Base-by-base conservation (phyloP, 2,329 filamentous ascomycete genomes). In the Curvularia verruculosa region DNA sequence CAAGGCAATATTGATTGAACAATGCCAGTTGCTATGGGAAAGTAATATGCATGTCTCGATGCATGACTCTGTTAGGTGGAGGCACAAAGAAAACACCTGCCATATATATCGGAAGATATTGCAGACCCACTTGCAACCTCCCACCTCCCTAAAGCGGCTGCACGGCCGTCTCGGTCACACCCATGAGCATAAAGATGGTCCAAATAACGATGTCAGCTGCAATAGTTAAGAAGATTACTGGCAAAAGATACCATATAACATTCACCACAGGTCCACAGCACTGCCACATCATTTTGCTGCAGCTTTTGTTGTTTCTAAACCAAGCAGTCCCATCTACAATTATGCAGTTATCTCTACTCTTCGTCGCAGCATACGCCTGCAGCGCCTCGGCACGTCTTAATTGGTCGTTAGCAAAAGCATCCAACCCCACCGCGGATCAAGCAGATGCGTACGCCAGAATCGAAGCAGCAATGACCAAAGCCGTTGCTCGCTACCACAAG, bases 361-460 rank as follows among this genome's bases (percentile, higher is more conserved):
- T 65, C 31, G 29, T 63, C 15, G 55, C 68, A 10, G 61, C 65
- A 4, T 69, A 65, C 40, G 61, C 63, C 28, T 61, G 61, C 50
- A 65, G 56, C 36, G 57, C 56, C 10, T 67, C 65, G 12, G 67
- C 66, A 50, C 63, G 66, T 19, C 59, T 72, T 12, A 65, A 54
- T 13, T 75, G 71, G 68, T 60, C 65, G 5, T 59, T 75, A 19
- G 58, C 65, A 54, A 70, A 69, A 60, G 60, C 64, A 29, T 47
- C 68, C 26, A 68, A 65, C 50, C 72, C 72, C 12, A 69, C 67
- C 3, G 65, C 70, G 9, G 72, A 75, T 51, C 66, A 75, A 46
- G 36, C n/a, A 43, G 71, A 74, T 21, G 72, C 72, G 7, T 75
- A 75, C 54, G 49, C 56, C 5, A 67, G 60, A 24, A 75, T 75